A percentile compares a stretch with the other conserved stretches of the same genome.
These are phyloP conservation scores for Carallia pectinifolia DNA, from an alignment of 345 rosid species.

Conservation along the genomic window DNA sequence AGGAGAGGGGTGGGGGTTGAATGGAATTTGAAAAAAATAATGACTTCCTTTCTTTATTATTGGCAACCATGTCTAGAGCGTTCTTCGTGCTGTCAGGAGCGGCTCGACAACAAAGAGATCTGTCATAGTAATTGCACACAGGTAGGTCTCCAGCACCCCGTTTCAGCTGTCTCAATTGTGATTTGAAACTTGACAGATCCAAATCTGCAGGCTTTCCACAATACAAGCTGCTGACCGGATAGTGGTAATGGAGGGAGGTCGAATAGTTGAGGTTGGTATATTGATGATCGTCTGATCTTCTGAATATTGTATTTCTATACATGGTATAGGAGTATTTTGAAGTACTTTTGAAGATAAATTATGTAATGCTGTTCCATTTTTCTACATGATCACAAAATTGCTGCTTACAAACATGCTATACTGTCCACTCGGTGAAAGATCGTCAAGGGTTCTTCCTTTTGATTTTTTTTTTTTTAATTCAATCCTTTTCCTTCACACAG, in stretches of 20 bases:
- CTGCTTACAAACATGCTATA: too few relatives aligned
- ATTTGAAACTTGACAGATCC: conserved; percentile 17
- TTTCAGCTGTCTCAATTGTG: background rate
- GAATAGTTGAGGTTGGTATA: conserved; percentile 64
- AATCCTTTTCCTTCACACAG: conserved; percentile 32
- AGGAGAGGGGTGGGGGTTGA: background rate
- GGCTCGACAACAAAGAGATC: conserved; percentile 64
- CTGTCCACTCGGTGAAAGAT: too few relatives aligned
- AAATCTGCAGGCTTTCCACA: conserved; percentile 74
- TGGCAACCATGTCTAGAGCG: conserved; percentile 47
- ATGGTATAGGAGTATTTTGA: too few relatives aligned
- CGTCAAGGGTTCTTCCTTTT: too few relatives aligned
- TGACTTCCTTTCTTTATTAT: conserved; percentile 7
- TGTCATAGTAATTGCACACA: conserved; percentile 84
- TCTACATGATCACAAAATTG: too few relatives aligned
- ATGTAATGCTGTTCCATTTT: too few relatives aligned
- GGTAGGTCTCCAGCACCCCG: conserved; percentile 33
- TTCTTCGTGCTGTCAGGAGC: conserved; percentile 68
- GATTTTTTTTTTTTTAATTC: too few relatives aligned
- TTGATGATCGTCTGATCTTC: background rate
- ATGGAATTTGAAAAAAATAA: background rate
- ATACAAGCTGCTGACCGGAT: conserved; percentile 89
- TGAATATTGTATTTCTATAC: too few relatives aligned
- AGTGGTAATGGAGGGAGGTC: conserved; percentile 84
- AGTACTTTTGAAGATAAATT: too few relatives aligned